phyloP scores from a whole-genome alignment of 2,329 filamentous ascomycete species.

The Capronia americana region DNA sequence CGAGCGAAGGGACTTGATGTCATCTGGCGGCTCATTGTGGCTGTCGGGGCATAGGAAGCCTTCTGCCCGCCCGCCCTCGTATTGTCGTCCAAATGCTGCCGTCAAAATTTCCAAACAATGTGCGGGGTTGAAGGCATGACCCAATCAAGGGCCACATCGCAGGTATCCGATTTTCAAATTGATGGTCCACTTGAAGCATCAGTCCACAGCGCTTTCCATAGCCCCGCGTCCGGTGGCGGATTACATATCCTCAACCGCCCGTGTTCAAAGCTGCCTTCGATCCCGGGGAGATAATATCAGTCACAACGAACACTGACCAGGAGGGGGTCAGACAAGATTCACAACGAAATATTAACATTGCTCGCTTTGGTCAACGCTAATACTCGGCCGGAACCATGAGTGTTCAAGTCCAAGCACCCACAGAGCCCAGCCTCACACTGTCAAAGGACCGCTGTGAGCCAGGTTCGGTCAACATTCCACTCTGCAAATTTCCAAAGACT shows the following conservation, averaged over 20 bases:
- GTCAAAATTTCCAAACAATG: not conserved
- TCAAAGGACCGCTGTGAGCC: constrained; percentile 56
- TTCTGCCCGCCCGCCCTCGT: not conserved
- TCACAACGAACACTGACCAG: not conserved
- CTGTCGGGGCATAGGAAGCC: not conserved
- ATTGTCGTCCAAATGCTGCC: not conserved
- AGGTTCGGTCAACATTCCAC: constrained; percentile 61
- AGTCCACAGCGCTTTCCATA: not conserved
- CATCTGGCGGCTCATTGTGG: not conserved
- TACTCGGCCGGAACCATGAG: constrained; percentile 17
- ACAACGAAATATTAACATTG: not conserved
- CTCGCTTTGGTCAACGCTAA: not conserved
- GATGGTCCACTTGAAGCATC: not conserved
- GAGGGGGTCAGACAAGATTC: not conserved
- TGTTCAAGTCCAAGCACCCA: constrained; percentile 26
- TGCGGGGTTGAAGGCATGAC: not conserved
- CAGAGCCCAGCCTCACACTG: constrained; percentile 36
- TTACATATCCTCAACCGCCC: not conserved
- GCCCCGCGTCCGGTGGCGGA: not conserved
- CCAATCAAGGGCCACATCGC: not conserved
- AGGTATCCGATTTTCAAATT: not conserved
- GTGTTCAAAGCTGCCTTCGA: not conserved
- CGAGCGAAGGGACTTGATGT: not conserved
- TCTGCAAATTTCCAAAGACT: constrained; percentile 52
- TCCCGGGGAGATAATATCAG: not conserved